Conservation (phyloP, 2,329 filamentous ascomycete species). For the Cordyceps militaris region DNA sequence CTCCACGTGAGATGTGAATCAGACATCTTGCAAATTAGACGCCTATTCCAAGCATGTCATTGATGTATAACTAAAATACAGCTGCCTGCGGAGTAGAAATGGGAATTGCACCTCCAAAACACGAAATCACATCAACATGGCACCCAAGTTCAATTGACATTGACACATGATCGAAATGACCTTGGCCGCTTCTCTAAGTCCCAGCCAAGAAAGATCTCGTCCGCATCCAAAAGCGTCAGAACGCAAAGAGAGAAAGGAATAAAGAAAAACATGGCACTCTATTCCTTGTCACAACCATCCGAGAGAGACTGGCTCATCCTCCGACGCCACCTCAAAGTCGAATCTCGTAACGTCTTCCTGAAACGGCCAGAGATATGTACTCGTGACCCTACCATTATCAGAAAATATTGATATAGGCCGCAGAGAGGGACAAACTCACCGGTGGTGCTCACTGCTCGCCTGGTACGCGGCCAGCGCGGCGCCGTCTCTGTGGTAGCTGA, state of each 20-base stretch:
- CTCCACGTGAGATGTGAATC: not conserved
- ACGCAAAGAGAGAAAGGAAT: not conserved
- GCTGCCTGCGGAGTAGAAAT: too few relatives aligned
- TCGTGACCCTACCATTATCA: slow-evolving; percentile 37
- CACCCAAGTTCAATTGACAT: too few relatives aligned
- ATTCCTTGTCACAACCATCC: not conserved
- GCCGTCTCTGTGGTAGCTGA: slow-evolving; percentile 43
- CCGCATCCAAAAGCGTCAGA: too few relatives aligned
- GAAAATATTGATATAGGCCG: not conserved
- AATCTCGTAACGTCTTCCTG: slow-evolving; percentile 46
- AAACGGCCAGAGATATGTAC: slow-evolving; percentile 43
- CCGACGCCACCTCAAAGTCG: slow-evolving; percentile 44
- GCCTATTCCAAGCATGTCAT: too few relatives aligned
- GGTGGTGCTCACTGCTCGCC: slow-evolving; percentile 43
- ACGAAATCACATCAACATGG: too few relatives aligned
- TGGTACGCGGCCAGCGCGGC: slow-evolving; percentile 44
- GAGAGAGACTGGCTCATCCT: slow-evolving; percentile 27
- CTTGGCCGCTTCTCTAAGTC: not conserved
- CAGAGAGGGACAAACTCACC: slow-evolving; percentile 23
- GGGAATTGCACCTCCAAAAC: too few relatives aligned
- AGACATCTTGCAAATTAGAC: too few relatives aligned
- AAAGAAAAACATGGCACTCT: not conserved
- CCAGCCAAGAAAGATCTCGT: not conserved
- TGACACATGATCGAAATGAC: too few relatives aligned
- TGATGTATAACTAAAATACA: not conserved